A percentile compares a stretch with the other conserved stretches of the same genome.
Evolutionary conservation across 371 early-diverging fungal species (phyloP).

Genomic region (Parasitella parasitica): DNA sequence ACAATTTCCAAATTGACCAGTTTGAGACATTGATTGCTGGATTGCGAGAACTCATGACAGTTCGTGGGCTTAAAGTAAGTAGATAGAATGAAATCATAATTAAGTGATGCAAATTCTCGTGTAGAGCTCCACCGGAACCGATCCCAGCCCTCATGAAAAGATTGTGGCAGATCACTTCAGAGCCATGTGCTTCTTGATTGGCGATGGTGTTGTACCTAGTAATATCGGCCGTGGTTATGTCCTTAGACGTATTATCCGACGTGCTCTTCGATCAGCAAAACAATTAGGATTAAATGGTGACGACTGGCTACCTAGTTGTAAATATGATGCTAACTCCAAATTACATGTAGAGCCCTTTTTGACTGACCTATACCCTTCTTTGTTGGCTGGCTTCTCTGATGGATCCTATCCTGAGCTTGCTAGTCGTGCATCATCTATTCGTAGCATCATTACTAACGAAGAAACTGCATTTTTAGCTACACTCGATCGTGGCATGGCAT

Average conservation of each 20-base stretch:
- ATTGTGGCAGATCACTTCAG: slow-evolving; percentile 79
- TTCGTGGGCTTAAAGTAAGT: slow-evolving; percentile 33
- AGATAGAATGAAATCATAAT: background rate
- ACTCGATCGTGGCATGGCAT: slow-evolving; percentile 60
- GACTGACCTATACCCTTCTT: slow-evolving; percentile 60
- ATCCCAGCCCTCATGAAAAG: slow-evolving; percentile 56
- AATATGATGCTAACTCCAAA: background rate
- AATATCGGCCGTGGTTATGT: slow-evolving; percentile 80
- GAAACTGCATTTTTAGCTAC: slow-evolving; percentile 67
- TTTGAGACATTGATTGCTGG: slow-evolving; percentile 54
- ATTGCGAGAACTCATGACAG: slow-evolving; percentile 37
- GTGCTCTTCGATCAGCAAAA: slow-evolving; percentile 70
- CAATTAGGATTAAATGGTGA: slow-evolving; percentile 64
- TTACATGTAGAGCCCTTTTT: slow-evolving; percentile 52
- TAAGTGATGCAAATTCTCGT: background rate
- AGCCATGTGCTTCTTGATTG: slow-evolving; percentile 70
- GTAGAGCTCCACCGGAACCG: slow-evolving; percentile 19
- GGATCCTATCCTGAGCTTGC: slow-evolving; percentile 62
- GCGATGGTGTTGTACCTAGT: slow-evolving; percentile 79
- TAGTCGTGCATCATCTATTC: slow-evolving; percentile 52
- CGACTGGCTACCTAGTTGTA: background rate
- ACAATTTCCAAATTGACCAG: slow-evolving; percentile 74
- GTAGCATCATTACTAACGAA: slow-evolving; percentile 62
- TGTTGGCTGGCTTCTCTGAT: slow-evolving; percentile 53
- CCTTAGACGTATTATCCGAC: slow-evolving; percentile 73